Evolutionary conservation across 192 early-diverging fungal species (phyloP).

Genomic region (Umbelopsis vinacea): DNA sequence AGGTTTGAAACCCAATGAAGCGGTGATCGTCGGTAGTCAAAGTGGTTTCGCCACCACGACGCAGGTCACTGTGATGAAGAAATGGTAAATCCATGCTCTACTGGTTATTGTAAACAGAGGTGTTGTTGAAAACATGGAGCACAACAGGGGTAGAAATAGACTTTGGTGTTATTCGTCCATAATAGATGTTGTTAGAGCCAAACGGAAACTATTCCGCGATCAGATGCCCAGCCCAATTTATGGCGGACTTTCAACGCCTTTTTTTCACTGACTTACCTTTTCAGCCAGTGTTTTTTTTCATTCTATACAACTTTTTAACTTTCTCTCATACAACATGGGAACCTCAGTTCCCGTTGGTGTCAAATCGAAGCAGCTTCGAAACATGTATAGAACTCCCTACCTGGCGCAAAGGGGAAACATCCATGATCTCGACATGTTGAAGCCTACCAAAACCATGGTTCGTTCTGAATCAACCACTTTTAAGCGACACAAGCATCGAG

Average conservation of each 20-base stretch:
- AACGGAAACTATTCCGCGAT: conserved; percentile 2
- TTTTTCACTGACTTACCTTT: not conserved
- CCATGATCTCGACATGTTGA: conserved; percentile 11
- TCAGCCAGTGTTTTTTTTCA: not conserved
- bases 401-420: conserved; percentile 10
- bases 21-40: not conserved
- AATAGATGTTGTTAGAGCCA: not conserved
- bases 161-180: no score
- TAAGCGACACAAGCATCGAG: not conserved
- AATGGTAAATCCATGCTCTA: no score
- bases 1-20: not conserved
- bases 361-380: not conserved
- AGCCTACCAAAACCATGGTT: not conserved
- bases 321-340: not conserved
- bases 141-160: no score
- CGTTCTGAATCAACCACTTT: conserved; percentile 5
- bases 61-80: not conserved
- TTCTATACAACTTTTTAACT: not conserved
- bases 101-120: no score
- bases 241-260: not conserved
- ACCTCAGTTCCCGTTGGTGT: conserved; percentile 3
- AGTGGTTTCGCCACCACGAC: not conserved
- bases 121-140: no score
- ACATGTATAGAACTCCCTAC: conserved; percentile 15
- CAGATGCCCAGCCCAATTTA: conserved; percentile 10